These are phyloP conservation scores for Penicillium malachiteum DNA, from an alignment of 495 filamentous ascomycete genomes.

Conservation along the genomic window DNA sequence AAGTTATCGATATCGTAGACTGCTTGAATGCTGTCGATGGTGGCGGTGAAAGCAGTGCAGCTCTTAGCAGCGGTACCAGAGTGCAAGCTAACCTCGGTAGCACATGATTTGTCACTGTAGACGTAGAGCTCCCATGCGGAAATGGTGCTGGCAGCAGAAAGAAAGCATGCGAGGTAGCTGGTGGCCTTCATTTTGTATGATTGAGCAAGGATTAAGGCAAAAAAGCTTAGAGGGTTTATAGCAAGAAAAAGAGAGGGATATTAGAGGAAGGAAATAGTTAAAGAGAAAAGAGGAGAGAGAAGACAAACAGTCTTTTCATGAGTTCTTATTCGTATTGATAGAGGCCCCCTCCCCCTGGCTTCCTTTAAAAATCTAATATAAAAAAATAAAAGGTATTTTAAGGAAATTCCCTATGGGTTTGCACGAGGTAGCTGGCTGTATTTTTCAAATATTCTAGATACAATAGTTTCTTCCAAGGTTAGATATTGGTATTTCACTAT, in stretches of 20 bases:
- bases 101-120: conserved; percentile 1
- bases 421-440: conserved; percentile 1
- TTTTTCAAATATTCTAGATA: conserved; percentile 1
- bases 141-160: conserved; percentile 1
- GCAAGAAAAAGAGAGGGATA: neutral
- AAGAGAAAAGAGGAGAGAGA: neutral
- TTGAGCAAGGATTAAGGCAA: neutral
- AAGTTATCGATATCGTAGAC: neutral
- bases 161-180: neutral
- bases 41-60: neutral
- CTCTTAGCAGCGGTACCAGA: neutral
- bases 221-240: neutral
- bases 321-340: neutral
- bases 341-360: neutral
- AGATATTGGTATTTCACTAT: neutral
- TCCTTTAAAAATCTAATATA: neutral
- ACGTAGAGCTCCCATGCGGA: neutral
- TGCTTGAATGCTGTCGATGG: neutral
- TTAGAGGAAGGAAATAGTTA: neutral
- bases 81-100: neutral
- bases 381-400: neutral
- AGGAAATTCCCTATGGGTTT: neutral
- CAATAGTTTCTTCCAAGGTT: neutral
- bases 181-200: neutral
- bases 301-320: too few species aligned